Evolutionary conservation across 805 yeast genomes (phyloP), one percentile per base, ranked within the genome.

Genomic region (Candida sanyiensis): DNA sequence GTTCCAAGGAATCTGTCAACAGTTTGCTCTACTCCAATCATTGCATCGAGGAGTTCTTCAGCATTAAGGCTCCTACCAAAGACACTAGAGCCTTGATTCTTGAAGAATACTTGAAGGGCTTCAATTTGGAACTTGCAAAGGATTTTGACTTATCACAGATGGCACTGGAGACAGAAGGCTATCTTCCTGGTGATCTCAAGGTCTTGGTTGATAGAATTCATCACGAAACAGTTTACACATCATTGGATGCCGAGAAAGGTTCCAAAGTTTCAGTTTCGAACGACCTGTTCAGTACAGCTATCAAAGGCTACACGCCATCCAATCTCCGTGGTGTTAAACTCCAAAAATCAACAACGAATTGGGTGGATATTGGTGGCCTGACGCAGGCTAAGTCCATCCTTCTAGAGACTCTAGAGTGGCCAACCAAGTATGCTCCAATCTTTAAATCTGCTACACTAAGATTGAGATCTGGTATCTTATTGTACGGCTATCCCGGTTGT

Each of bases 401-500:
- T 8, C 59, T 87, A 37, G 97, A 90, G 56, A 93, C 97, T 0
- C 63, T 90, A 24, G 97, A 93, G 54, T 90, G 97, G 97, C 98
- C 98, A 2, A 86, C 95, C 1, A 87, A 81, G 52, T 90, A 90
- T 56, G 94, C 96, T 0, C 96, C 97, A 6, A 86, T 90, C n/a
- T 90, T 93, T 61, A 80, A 81, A 13, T 77, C 77, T 45, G 86
- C 95, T 52, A 95, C 97, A 0, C 64, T 90, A 37, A 65, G 97
- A 39, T 67, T 90, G 37, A 71, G 97, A 51, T 86, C 96, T 0
- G 98, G 98, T 36, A 76, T 90, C 18, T 64, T 90, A 36, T 70
- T 90, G 11, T 90, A 90, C 59, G 98, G 98, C 0, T 90, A 86
- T 56, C 97, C 98, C 0, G 98, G 98, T 2, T 90, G 98, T 62